Conservation (phyloP, 441 rosid genomes). For the Aleurites moluccanus region DNA sequence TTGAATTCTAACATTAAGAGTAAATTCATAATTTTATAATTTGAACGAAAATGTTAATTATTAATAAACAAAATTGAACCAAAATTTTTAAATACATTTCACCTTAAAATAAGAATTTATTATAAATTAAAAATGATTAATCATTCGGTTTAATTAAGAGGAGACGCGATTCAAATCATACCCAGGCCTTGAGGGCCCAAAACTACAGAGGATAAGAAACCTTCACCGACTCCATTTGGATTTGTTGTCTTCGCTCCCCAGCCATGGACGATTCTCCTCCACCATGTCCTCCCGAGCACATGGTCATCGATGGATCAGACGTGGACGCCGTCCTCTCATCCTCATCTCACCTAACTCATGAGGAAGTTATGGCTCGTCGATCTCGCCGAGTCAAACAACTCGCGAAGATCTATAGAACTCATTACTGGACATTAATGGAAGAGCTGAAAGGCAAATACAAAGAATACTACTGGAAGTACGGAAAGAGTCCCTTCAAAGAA, state of each 20-base stretch:
- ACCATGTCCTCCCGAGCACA: neutral
- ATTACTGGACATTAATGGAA: conserved; percentile 44
- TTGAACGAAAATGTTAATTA: no score
- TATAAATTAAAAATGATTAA: no score
- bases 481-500: conserved; percentile 43
- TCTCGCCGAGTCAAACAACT: conserved; percentile 31
- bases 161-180: no score
- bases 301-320: conserved; percentile 8
- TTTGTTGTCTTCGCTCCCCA: neutral
- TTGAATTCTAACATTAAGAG: no score
- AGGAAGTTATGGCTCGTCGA: conserved; percentile 35
- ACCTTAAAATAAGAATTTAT: no score
- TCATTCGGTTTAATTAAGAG: no score
- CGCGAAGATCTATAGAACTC: conserved; percentile 24
- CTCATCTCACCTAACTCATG: conserved; percentile 27
- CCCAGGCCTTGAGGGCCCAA: neutral
- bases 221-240: neutral
- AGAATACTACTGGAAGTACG: conserved; percentile 42
- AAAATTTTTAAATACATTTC: no score
- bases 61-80: no score
- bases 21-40: no score
- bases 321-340: conserved; percentile 25
- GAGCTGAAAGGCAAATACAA: conserved; percentile 36
- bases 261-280: conserved; percentile 19
- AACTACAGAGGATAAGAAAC: neutral